Conservation (phyloP, 306 rosid genomes). For the Adenanthera pavonina region DNA sequence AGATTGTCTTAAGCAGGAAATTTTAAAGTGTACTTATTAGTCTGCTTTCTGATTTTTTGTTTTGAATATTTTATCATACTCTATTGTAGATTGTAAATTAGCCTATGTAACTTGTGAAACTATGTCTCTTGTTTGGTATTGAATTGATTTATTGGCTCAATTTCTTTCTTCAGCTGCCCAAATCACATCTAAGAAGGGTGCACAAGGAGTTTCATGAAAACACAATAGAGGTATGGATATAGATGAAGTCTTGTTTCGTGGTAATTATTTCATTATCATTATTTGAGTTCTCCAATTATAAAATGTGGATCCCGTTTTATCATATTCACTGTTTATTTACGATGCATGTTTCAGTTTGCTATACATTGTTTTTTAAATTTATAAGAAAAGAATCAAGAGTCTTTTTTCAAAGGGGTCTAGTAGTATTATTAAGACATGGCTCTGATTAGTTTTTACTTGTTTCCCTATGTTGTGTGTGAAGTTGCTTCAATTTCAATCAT, state of each 20-base stretch:
- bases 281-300: conserved; percentile 22
- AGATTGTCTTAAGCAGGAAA: conserved; percentile 11
- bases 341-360: not conserved
- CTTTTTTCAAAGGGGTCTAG: not conserved
- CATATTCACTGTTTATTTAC: not conserved
- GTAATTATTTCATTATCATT: conserved; percentile 13
- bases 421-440: conserved; percentile 16
- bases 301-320: not conserved
- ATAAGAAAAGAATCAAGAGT: not conserved
- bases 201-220: conserved; percentile 92
- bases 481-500: conserved; percentile 15
- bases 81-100: conserved; percentile 24
- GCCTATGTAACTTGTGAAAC: conserved; percentile 20
- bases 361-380: not conserved
- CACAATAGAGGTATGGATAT: conserved; percentile 71
- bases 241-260: conserved; percentile 17
- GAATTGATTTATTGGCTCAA: conserved; percentile 41
- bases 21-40: conserved; percentile 6
- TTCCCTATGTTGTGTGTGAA: not conserved
- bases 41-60: conserved; percentile 2
- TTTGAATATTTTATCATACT: conserved; percentile 13
- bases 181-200: conserved; percentile 76
- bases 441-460: conserved; percentile 13
- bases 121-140: conserved; percentile 18
- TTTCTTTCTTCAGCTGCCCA: conserved; percentile 76